These are phyloP conservation scores for Hymenoscyphus albidus DNA, from an alignment of 2,329 filamentous ascomycete genomes.

Conservation along the genomic window DNA sequence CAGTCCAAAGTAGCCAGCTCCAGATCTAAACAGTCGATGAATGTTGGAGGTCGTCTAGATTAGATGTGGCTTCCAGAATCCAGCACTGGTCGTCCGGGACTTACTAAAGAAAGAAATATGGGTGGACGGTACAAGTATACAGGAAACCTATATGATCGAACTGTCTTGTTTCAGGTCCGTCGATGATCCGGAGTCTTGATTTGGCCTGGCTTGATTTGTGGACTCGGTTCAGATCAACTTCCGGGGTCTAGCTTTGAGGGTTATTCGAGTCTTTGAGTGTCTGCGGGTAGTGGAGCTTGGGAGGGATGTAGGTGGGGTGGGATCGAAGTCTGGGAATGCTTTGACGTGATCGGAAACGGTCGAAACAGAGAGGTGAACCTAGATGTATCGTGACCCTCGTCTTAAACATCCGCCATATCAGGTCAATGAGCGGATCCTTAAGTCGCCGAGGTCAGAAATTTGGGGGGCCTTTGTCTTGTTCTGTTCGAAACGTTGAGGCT, in stretches of 20 bases:
- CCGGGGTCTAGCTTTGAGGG: constrained; percentile 29
- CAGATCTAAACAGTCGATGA: constrained; percentile 7
- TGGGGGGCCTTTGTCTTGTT: constrained; percentile 21
- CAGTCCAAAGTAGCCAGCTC: constrained; percentile 15
- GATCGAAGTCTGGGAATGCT: constrained; percentile 34
- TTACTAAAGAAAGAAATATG: constrained; percentile 15
- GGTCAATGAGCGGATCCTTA: constrained; percentile 26
- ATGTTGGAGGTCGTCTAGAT: constrained; percentile 19
- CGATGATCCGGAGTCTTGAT: constrained; percentile 26
- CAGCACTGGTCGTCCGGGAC: constrained; percentile 21
- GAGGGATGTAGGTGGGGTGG: constrained; percentile 22
- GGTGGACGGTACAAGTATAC: constrained; percentile 23
- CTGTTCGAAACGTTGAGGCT: constrained; percentile 27
- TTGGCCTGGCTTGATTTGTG: constrained; percentile 19
- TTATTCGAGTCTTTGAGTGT: constrained; percentile 21
- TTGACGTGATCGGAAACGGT: constrained; percentile 34
- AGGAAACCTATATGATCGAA: constrained; percentile 27
- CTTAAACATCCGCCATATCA: constrained; percentile 32
- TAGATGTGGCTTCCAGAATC: constrained; percentile 24
- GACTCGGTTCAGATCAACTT: constrained; percentile 29
- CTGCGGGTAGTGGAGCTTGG: constrained; percentile 24
- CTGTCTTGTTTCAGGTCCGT: constrained; percentile 29
- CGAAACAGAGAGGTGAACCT: constrained; percentile 34
- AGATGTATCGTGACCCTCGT: constrained; percentile 29
- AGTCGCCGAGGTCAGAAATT: constrained; percentile 28